Evolutionary conservation across 352 stramenopile species (phyloP).

Genomic region (Phytophthora lateralis): DNA sequence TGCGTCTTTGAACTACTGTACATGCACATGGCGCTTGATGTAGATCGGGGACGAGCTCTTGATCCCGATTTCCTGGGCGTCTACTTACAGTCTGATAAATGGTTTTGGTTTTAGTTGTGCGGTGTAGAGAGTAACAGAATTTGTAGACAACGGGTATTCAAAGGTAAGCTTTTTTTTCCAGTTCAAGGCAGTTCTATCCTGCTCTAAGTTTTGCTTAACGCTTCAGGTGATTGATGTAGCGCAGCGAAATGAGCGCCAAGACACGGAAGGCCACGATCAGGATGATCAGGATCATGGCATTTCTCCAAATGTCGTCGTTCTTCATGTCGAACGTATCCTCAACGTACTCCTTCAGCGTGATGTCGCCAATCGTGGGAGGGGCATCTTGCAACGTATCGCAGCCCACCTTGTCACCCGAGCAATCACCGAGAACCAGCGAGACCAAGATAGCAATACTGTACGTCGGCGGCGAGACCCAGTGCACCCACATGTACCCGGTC

Average conservation of each 20-base stretch:
- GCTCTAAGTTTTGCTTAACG: conserved; percentile 15
- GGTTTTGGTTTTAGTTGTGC: too few relatives aligned
- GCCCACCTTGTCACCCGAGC: conserved; percentile 19
- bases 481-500: conserved; percentile 51
- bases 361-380: conserved; percentile 16
- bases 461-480: conserved; percentile 43
- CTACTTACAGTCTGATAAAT: too few relatives aligned
- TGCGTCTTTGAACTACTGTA: background rate
- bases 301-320: conserved; percentile 40
- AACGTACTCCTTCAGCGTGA: conserved; percentile 49
- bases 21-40: background rate
- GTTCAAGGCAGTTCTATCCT: background rate
- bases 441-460: conserved; percentile 47
- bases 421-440: conserved; percentile 35
- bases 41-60: background rate
- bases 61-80: too few relatives aligned
- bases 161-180: background rate
- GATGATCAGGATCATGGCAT: conserved; percentile 40
- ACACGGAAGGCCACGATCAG: conserved; percentile 44
- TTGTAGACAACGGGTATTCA: background rate
- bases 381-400: conserved; percentile 38
- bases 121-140: background rate
- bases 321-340: conserved; percentile 54
- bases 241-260: conserved; percentile 43
- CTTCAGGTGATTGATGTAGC: conserved; percentile 57